Percentiles rank a stretch among this genome's conserved stretches.
phyloP scores from a whole-genome alignment of 768 basidiomycete species.

The Sarcodon aspratus region DNA sequence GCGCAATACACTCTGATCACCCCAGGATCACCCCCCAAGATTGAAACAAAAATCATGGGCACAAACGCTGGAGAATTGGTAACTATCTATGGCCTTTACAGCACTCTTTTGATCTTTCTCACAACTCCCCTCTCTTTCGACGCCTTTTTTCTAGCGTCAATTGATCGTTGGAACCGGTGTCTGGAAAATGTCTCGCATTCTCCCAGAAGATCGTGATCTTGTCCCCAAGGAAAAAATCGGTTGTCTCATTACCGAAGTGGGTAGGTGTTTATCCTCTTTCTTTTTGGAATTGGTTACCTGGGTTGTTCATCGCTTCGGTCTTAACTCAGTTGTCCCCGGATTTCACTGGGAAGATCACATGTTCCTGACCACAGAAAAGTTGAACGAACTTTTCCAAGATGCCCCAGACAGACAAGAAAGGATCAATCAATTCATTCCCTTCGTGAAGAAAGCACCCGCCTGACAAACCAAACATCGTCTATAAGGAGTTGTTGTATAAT shows the following conservation, averaged over 20 bases:
- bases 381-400: constrained; percentile 24
- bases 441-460: not conserved
- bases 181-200: constrained; percentile 47
- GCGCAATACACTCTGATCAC: constrained; percentile 38
- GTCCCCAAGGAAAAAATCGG: constrained; percentile 26
- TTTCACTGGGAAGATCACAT: constrained; percentile 42
- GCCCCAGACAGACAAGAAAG: constrained; percentile 13
- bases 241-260: constrained; percentile 45
- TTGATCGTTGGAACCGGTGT: constrained; percentile 38
- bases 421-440: not conserved
- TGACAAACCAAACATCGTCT: not conserved
- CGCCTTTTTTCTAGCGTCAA: constrained; percentile 23
- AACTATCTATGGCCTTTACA: too few species aligned
- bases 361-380: constrained; percentile 24
- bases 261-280: too few species aligned
- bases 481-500: not conserved
- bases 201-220: constrained; percentile 26
- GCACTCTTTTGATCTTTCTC: too few species aligned
- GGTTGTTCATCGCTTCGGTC: too few species aligned
- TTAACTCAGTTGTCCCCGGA: constrained; percentile 33
- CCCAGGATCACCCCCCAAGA: constrained; percentile 18
- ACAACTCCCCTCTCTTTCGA: constrained; percentile 1
- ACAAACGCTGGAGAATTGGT: not conserved
- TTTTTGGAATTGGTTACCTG: too few species aligned
- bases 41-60: constrained; percentile 22